Base-by-base conservation (phyloP, 805 yeast species). In the Yamadazyma kitorensis region DNA sequence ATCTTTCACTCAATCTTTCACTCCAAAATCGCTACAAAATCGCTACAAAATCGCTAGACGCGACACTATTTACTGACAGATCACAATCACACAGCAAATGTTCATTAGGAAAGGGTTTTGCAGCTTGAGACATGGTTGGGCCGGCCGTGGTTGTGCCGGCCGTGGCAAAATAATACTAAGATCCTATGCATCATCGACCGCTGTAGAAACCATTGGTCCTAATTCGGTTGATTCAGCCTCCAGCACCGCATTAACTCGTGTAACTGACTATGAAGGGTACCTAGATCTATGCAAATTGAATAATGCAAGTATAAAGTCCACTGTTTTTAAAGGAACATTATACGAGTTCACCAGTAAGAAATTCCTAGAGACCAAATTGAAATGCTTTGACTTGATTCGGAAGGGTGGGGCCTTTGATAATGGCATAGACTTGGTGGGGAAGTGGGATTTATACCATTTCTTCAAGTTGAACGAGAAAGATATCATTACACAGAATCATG, bases 331-430 rank as follows among this genome's bases (percentile, higher is more conserved):
- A 31, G 85, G 85, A 3, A 74, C 80, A 0, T 42, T 77, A 21
- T 78, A 77, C 44, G 85, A 78, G 41, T 52, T 74, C 13, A 49
- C 64, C 2, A 60, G 70, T 17, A 59, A 68, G 41, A 56, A 57
- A 4, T 56, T 64, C 22, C 52, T 78, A 4, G 58, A 61, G 37
- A 31, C 54, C 2, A 44, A 52, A n/a, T 57, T 76, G 17, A 51
- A 61, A 13, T 59, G 74, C 27, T 44, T 48, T 11, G 49, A 61
- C 21, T 36, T 76, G 29, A 40, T 59, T 2, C 68, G 74, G 26
- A 67, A 62, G 24, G 84, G 84, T 1, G 80, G 82, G 1, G 60
- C 76, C 2, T 66, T 68, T 31, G 84, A 78, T 44, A 63, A 70
- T 33, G 84, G 84, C 0, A 57, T 78, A 4, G 84, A 78, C 47